Percentiles rank a stretch among this genome's conserved stretches.
These are phyloP conservation scores for Macrolepiota fuliginosa DNA, from an alignment of 768 basidiomycete genomes.

Conservation along the genomic window DNA sequence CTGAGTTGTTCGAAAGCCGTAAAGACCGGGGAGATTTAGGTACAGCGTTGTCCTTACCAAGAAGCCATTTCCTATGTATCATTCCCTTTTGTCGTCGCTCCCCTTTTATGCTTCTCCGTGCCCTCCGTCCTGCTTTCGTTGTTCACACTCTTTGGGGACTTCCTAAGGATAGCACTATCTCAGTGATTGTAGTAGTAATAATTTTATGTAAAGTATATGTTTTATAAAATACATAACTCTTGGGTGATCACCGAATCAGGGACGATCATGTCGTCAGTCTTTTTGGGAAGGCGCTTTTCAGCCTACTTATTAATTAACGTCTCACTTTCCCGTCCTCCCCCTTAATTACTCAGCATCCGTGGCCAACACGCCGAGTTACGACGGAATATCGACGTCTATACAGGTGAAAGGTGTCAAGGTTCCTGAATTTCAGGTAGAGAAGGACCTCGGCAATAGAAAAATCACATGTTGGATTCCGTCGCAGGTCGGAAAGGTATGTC, in stretches of 20 bases:
- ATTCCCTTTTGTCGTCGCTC: no score
- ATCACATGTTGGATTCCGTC: constrained; percentile 29
- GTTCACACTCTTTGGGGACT: no score
- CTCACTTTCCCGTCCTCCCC: not conserved
- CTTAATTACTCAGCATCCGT: not conserved
- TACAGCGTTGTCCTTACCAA: not conserved
- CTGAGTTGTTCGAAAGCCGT: not conserved
- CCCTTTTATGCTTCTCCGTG: no score
- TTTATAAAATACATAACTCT: no score
- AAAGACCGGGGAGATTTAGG: not conserved
- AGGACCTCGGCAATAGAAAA: not conserved
- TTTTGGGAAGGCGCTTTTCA: not conserved
- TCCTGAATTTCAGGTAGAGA: not conserved
- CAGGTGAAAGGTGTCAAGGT: not conserved
- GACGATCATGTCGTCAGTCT: not conserved
- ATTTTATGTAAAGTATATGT: no score
- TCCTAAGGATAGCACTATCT: no score
- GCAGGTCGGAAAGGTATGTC: constrained; percentile 21
- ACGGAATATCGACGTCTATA: not conserved
- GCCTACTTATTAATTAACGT: not conserved
- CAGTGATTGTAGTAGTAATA: no score
- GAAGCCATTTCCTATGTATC: no score
- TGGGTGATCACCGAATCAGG: no score
- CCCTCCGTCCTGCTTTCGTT: no score
- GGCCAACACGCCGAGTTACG: not conserved